Evolutionary conservation across 1,139 yeast genomes (phyloP), one percentile per base, ranked within the genome.

Genomic region (Pichia sp.): DNA sequence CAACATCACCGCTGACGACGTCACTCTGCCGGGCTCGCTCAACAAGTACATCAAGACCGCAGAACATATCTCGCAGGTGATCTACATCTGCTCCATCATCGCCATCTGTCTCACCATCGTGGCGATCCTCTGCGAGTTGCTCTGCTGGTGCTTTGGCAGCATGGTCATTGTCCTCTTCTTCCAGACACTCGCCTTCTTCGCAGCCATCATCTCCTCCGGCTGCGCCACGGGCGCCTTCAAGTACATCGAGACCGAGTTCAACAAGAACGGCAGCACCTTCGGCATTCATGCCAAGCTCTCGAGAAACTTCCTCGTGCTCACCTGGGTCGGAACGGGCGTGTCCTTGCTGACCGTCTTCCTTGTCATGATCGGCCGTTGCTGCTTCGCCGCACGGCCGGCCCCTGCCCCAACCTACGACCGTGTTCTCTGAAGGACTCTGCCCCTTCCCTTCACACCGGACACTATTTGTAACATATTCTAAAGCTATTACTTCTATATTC

Each of bases 251-350:
- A 65, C 69, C 40, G 68, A 71, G 48, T 72, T 80, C 70, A 73
- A 78, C 59, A 62, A 74, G 32, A 62, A 64, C 11, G 59, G 62
- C 5, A 58, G 53, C 8, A 59, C 61, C 3, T 73, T 67, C 57
- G 82, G 82, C 15, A 70, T 77, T 44, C 55, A 56, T 6, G 80
- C 80, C 3, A 49, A 54, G 16, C n/a, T 67, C 5, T 55, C 71
- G 1, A 58, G 73, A 48, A 74, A 72, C 47, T 64, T 66, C 30
- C 50, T 64, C 32, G 63, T 67, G 30, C 74, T 73, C 49, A 70
- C 73, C 43, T 80, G 84, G 84, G 73, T 72, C 32, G 75, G 78
- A 6, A 67, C 72, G 3, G 78, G 62, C 10, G 69, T 73, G 3
- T 61, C 74, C 2, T 52, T 77, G n/a, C 53, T 75, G 54, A 65